Evolutionary conservation across 805 yeast genomes (phyloP), one percentile per base, ranked within the genome.

Genomic region (Wickerhamiella australiensis): DNA sequence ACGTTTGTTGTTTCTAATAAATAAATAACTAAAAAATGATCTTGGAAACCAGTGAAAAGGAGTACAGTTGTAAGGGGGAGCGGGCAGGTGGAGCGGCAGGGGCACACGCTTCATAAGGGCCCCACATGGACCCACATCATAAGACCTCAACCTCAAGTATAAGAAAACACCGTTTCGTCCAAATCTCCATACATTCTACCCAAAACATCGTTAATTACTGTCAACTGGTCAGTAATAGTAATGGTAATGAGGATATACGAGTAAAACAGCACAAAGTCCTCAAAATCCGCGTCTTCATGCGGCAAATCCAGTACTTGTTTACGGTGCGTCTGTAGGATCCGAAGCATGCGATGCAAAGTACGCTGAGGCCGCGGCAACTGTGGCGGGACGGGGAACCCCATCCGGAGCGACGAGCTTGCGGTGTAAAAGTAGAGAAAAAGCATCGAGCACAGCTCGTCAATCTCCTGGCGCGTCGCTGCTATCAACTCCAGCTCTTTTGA

Each of bases 351-450:
- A 53, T 80, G 85, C 56, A 79, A 76, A 0, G 92, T 80, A 59
- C 80, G 83, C 40, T 76, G 83, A 0, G 86, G 80, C 0, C 85
- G 78, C 0, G 92, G 90, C 1, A 88, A 80, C 56, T 79, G 79
- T 21, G 74, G 76, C 0, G 94, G 94, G 21, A 85, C 60, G 1
- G 94, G 94, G 50, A 83, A 77, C 2, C 87, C 86, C 8, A 85
- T 66, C 40, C 77, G 74, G 67, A 85, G 69, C 0, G 94, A 82
- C 9, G 90, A 78, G 2, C 94, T 60, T 22, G 61, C 62, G 42
- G 68, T 59, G 66, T 85, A 85, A 61, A 85, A 85, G 5, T 82
- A 77, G 52, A 85, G 66, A 55, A 85, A 85, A 2, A 85, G 75
- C 17, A 90, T 65, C 54, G 80, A 79, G 58, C 82, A 83, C 17